phyloP scores from a whole-genome alignment of 345 rosid genomes.

The Populus deltoides region DNA sequence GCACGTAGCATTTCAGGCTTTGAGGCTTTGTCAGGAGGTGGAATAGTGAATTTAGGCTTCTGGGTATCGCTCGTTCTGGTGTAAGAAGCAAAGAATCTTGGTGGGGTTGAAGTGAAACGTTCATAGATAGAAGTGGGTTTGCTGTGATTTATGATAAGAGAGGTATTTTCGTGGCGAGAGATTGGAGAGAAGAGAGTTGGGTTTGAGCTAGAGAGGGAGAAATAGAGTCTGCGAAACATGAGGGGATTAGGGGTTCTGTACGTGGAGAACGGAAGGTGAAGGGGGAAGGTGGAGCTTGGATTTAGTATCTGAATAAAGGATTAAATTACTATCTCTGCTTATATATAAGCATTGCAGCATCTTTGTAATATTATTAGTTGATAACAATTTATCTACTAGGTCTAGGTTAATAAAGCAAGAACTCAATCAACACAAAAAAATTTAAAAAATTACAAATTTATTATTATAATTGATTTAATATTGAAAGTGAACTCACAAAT shows the following conservation, averaged over 20 bases:
- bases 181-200: slow-evolving; percentile 17
- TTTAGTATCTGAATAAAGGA: background rate
- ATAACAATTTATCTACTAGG: too few relatives aligned
- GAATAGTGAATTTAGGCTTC: slow-evolving; percentile 30
- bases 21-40: slow-evolving; percentile 44
- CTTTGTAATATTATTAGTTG: too few relatives aligned
- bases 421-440: too few relatives aligned
- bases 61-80: slow-evolving; percentile 56
- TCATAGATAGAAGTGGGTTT: slow-evolving; percentile 4
- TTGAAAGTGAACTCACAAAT: too few relatives aligned
- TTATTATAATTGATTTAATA: too few relatives aligned
- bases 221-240: slow-evolving; percentile 52
- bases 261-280: background rate
- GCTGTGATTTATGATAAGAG: slow-evolving; percentile 5
- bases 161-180: slow-evolving; percentile 14
- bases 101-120: background rate
- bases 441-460: too few relatives aligned
- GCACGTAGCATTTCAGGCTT: slow-evolving; percentile 61
- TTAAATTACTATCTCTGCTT: too few relatives aligned
- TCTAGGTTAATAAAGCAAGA: too few relatives aligned
- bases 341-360: too few relatives aligned
- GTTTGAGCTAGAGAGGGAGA: slow-evolving; percentile 32
- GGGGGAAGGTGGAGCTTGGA: slow-evolving; percentile 1
- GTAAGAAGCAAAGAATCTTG: slow-evolving; percentile 28
- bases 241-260: background rate